phyloP scores from a whole-genome alignment of 2,329 filamentous ascomycete species.

The Fonsecaea monophora region DNA sequence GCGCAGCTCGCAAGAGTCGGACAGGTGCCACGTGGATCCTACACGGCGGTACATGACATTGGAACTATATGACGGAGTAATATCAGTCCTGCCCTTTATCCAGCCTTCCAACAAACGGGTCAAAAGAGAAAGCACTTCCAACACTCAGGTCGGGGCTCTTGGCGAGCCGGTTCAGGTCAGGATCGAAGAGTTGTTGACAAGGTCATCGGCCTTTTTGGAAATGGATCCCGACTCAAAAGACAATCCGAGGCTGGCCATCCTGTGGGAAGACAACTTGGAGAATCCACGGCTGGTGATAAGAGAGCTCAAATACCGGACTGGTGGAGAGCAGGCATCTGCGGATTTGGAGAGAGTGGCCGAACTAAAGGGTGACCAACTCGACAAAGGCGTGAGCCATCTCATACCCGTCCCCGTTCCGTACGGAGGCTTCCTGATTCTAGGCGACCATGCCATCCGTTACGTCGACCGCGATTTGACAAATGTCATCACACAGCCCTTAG shows the following conservation, averaged over 20 bases:
- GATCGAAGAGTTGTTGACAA: slow-evolving; percentile 71
- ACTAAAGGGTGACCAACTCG: slow-evolving; percentile 59
- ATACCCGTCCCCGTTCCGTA: slow-evolving; percentile 66
- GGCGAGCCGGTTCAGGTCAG: slow-evolving; percentile 67
- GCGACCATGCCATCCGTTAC: slow-evolving; percentile 83
- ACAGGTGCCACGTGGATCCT: slow-evolving; percentile 84
- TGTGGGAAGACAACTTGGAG: slow-evolving; percentile 69
- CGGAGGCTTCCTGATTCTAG: slow-evolving; percentile 75
- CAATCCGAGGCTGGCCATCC: slow-evolving; percentile 67
- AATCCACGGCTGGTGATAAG: slow-evolving; percentile 62
- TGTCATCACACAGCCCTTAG: slow-evolving; percentile 68
- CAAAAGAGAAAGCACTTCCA: slow-evolving; percentile 35
- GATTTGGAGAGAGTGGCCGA: slow-evolving; percentile 61
- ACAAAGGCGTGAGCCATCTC: slow-evolving; percentile 66
- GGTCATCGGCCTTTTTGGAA: slow-evolving; percentile 70
- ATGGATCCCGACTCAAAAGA: slow-evolving; percentile 53
- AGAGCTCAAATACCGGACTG: slow-evolving; percentile 60
- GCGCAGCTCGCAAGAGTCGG: slow-evolving; percentile 79
- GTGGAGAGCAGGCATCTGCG: slow-evolving; percentile 54
- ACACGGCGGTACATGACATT: slow-evolving; percentile 71
- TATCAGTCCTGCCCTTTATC: slow-evolving; percentile 68
- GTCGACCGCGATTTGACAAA: slow-evolving; percentile 77
- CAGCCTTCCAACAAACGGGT: slow-evolving; percentile 58
- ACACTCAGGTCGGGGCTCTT: slow-evolving; percentile 55
- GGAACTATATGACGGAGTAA: slow-evolving; percentile 72